Percentiles rank a stretch among this genome's conserved stretches.
phyloP scores from a whole-genome alignment of 208 protist species.

The Trypanosoma cruzi region DNA sequence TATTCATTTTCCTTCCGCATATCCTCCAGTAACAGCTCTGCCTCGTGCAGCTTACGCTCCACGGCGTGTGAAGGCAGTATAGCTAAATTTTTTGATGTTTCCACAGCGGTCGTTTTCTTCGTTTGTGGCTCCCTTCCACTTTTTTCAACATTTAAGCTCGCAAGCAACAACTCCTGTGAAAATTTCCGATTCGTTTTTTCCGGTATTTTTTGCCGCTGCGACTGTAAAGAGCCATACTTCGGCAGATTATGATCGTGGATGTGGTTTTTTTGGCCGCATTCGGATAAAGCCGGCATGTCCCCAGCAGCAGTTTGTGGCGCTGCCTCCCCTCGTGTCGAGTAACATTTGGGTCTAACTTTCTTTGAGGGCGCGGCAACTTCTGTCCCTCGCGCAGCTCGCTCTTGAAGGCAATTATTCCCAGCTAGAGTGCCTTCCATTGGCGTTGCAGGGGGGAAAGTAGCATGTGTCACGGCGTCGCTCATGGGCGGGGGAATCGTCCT shows the following conservation, averaged over 20 bases:
- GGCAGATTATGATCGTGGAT: neutral
- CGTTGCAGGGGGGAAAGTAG: neutral
- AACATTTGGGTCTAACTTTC: neutral
- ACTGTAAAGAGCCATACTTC: neutral
- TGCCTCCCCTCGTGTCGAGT: neutral
- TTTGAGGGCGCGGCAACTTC: neutral
- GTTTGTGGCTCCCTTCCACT: neutral
- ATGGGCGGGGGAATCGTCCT: neutral
- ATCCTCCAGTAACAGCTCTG: constrained; percentile 59
- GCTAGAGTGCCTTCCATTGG: neutral
- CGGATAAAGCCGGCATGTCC: neutral
- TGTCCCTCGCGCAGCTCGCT: neutral
- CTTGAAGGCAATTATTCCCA: neutral
- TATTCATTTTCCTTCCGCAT: constrained; percentile 59
- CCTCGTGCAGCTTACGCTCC: constrained; percentile 53
- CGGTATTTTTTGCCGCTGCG: neutral
- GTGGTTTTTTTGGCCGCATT: neutral
- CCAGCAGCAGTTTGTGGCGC: neutral
- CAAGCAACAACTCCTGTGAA: neutral
- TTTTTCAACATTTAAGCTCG: neutral
- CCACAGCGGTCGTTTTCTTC: neutral
- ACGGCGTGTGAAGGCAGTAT: neutral
- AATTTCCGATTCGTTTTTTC: neutral
- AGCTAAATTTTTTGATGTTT: neutral
- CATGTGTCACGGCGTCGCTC: no score